Conservation (phyloP, 345 rosid genomes). For the Isatis tinctoria region DNA sequence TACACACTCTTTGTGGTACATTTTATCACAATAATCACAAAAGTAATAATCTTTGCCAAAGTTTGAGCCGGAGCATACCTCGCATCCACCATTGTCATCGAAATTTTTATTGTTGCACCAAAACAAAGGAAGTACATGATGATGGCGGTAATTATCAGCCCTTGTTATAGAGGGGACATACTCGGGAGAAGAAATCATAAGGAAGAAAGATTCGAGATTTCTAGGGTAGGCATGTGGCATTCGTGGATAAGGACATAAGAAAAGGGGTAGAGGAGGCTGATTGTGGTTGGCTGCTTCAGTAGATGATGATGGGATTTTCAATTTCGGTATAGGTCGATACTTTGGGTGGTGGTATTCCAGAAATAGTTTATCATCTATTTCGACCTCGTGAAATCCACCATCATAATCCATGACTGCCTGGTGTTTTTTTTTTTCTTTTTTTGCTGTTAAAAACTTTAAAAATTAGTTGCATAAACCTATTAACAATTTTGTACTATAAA, state of each 20-base stretch:
- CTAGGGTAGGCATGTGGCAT: accelerated
- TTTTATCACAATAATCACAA: too few species aligned
- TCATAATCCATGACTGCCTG: background rate
- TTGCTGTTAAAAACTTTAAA: background rate
- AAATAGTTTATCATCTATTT: too few species aligned
- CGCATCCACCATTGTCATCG: background rate
- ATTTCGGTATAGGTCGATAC: background rate
- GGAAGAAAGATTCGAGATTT: background rate
- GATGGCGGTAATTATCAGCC: background rate
- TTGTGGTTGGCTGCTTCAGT: background rate
- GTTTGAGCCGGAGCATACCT: background rate
- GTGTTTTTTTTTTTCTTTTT: background rate
- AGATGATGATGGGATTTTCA: background rate
- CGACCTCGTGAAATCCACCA: too few species aligned
- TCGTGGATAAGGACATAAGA: background rate
- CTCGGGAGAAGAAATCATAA: background rate
- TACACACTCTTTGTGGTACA: too few species aligned
- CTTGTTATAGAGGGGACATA: background rate
- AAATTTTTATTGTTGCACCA: slow-evolving; percentile 2
- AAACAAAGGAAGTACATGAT: background rate
- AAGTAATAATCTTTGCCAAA: too few species aligned
- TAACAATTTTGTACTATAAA: background rate
- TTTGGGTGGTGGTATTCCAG: background rate
- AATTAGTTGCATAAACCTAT: background rate
- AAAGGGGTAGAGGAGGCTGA: background rate